Percentiles rank a stretch among this genome's conserved stretches.
Evolutionary conservation across 2,329 filamentous ascomycete species (phyloP).

Genomic region (Westerdykella sp.): DNA sequence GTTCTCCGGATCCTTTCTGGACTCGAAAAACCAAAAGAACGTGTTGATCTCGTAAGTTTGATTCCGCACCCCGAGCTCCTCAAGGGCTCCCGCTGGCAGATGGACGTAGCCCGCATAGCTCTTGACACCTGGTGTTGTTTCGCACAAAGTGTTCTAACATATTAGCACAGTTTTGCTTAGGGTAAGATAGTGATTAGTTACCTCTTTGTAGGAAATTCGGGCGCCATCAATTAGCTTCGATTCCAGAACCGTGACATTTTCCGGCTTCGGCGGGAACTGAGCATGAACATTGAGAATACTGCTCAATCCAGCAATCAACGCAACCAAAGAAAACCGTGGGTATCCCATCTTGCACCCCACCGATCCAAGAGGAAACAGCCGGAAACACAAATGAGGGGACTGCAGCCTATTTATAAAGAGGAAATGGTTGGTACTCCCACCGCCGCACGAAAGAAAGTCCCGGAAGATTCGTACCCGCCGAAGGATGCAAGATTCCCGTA

Average conservation of each 20-base stretch:
- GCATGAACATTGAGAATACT: constrained; percentile 7
- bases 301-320: constrained; percentile 11
- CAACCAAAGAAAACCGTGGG: constrained; percentile 4
- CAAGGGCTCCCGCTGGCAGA: constrained; percentile 45
- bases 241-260: constrained; percentile 35
- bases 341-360: too few relatives aligned
- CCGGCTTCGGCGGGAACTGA: constrained; percentile 38
- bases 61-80: constrained; percentile 28
- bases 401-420: too few relatives aligned
- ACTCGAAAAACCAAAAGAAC: constrained; percentile 62
- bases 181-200: constrained; percentile 8
- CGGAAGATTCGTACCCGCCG: too few relatives aligned
- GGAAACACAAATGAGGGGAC: too few relatives aligned
- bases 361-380: too few relatives aligned
- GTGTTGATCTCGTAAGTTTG: constrained; percentile 52
- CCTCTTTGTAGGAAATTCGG: constrained; percentile 43
- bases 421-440: too few relatives aligned
- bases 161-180: not conserved
- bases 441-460: too few relatives aligned
- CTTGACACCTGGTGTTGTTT: constrained; percentile 51
- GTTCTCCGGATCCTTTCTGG: constrained; percentile 49
- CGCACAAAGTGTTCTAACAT: constrained; percentile 45
- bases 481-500: too few relatives aligned
- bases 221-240: constrained; percentile 38
- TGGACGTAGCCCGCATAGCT: constrained; percentile 57